A percentile compares a stretch with the other conserved stretches of the same genome.
These are phyloP conservation scores for Pestalotiopsis sp. DNA, from an alignment of 2,329 filamentous ascomycete genomes.

Conservation along the genomic window DNA sequence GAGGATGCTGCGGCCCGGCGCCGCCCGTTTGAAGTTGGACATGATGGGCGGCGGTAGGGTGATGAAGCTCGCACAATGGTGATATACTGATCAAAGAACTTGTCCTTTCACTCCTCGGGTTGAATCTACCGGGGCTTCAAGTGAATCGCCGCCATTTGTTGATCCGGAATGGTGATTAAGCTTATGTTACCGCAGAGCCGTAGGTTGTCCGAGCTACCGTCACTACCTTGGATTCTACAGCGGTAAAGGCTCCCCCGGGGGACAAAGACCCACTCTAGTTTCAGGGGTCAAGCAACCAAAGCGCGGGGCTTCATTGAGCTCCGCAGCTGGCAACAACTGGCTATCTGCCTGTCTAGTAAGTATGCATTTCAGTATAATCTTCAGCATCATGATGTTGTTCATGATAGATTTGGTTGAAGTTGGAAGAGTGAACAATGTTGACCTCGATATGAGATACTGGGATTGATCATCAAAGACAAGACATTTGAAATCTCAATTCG, in stretches of 20 bases:
- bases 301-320: not conserved
- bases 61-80: not conserved
- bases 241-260: not conserved
- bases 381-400: too few relatives aligned
- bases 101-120: not conserved
- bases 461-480: too few relatives aligned
- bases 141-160: not conserved
- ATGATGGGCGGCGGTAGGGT: constrained; percentile 21
- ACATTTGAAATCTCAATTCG: not conserved
- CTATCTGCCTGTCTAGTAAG: too few relatives aligned
- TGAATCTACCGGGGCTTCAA: not conserved
- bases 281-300: not conserved
- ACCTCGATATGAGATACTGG: too few relatives aligned
- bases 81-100: not conserved
- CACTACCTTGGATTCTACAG: not conserved
- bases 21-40: constrained; percentile 40
- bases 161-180: not conserved
- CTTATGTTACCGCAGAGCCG: constrained; percentile 9
- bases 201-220: not conserved
- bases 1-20: constrained; percentile 61
- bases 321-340: constrained; percentile 4
- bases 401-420: too few relatives aligned
- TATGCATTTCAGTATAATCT: too few relatives aligned
- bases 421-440: too few relatives aligned
- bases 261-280: not conserved